Conservation (phyloP, 2,329 filamentous ascomycete species). For the Aaosphaeria pasadenensis region DNA sequence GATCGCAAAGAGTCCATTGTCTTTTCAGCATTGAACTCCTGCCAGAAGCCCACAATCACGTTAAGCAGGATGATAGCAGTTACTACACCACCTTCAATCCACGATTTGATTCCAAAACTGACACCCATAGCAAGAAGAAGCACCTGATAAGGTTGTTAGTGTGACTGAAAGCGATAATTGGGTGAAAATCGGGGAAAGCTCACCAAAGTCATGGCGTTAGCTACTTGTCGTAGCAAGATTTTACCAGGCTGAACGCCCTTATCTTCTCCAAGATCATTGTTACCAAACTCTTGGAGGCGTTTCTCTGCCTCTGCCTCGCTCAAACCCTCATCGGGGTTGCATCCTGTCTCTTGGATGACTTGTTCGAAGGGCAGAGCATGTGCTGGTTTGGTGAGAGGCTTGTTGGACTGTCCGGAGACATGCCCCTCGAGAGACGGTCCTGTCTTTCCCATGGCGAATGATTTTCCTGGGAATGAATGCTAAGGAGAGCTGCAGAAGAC, state of each 20-base stretch:
- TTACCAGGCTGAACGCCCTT: conserved; percentile 69
- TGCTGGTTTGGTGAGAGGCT: conserved; percentile 58
- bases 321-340: conserved; percentile 66
- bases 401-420: conserved; percentile 47
- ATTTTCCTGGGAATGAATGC: conserved; percentile 11
- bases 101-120: conserved; percentile 46
- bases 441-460: conserved; percentile 37
- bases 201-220: conserved; percentile 76
- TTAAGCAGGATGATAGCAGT: conserved; percentile 46
- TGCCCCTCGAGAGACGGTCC: conserved; percentile 34
- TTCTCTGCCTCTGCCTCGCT: conserved; percentile 55
- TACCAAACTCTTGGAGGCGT: conserved; percentile 51
- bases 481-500: conserved; percentile 22
- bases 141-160: conserved; percentile 14
- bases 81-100: conserved; percentile 49
- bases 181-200: conserved; percentile 1
- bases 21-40: conserved; percentile 49
- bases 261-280: conserved; percentile 70
- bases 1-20: conserved; percentile 49
- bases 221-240: conserved; percentile 69
- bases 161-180: neutral
- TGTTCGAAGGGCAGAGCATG: conserved; percentile 58
- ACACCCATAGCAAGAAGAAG: conserved; percentile 50
- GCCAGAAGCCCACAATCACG: conserved; percentile 45
- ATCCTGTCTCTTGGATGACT: conserved; percentile 57